Base-by-base conservation (phyloP, 306 rosid genomes). In the Cucurbita maxima region DNA sequence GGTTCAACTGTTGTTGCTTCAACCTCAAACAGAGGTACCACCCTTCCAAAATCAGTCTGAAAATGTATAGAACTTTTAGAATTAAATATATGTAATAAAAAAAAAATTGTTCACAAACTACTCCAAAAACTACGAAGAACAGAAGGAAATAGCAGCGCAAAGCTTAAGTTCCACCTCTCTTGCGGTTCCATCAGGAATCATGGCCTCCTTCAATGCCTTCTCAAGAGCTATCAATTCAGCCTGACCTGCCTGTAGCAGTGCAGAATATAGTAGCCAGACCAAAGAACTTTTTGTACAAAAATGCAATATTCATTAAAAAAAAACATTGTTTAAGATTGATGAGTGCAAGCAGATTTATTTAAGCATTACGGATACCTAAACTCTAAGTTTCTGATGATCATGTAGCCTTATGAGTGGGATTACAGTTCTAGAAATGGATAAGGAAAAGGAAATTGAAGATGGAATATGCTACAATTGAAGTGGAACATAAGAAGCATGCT, bases 1-100 rank as follows among this genome's bases (percentile, higher is more conserved):
- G 94, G 92, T 76, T 94, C 98, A 71, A 94, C 96, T 14, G 73
- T 72, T 60, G 97, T 88, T 68, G 97, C 97, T 67, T 94, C 98
- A 50, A 94, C 89, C 86, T 88, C 97, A 78, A 90, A 94, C 76
- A 87, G 76, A 72, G 96, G 96, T 15, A 94, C 86, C 78, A 89
- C 96, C 86, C 94, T 89, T 79, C 98, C 98, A 82, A 86, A 90
- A 48, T 89, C 97, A 76, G 81, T 68, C 98, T 94, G 86, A 40
- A 76, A 61, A 75, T 45, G 75, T 66, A 78, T 54, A 72, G 56
- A 71, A 37, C 53, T 37, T 75, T 79, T 41, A 80, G 73, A 76
- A 83, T 63, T 54, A 48, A 45, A 38, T 37, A 38, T 15, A 37
- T 55, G 13, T 10, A 61, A 37, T 37, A 62, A 62, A 76, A 47